Evolutionary conservation across 352 stramenopile genomes (phyloP).

Genomic region (Phytophthora kernoviae): DNA sequence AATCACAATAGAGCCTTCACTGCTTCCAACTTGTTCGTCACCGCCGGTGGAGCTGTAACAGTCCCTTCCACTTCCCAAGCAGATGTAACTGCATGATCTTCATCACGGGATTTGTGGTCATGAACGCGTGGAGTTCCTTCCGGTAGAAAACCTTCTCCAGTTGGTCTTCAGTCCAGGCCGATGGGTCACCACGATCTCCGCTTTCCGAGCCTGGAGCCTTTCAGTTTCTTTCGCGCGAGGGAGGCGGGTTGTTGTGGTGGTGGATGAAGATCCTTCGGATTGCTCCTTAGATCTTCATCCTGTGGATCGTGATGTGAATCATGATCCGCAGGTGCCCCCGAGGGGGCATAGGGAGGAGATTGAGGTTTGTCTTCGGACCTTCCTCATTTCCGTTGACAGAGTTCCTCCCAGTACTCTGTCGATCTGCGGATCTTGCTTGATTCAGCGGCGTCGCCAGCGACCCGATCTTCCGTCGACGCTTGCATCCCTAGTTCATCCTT

Average conservation of each 20-base stretch:
- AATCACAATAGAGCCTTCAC: too few relatives aligned
- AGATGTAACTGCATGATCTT: neutral
- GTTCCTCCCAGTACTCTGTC: too few relatives aligned
- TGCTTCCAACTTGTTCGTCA: neutral
- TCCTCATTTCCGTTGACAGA: too few relatives aligned
- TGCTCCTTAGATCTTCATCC: too few relatives aligned
- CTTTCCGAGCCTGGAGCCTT: too few relatives aligned
- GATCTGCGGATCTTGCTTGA: too few relatives aligned
- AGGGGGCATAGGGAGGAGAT: too few relatives aligned
- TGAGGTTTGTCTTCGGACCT: too few relatives aligned
- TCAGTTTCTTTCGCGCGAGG: neutral
- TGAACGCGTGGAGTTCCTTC: neutral
- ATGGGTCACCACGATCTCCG: neutral
- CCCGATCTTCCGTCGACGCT: neutral
- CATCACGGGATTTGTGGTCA: neutral
- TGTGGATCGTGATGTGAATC: too few relatives aligned
- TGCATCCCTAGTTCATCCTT: neutral
- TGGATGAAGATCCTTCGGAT: neutral
- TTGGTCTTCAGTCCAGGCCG: neutral
- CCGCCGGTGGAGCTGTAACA: neutral
- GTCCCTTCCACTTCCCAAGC: neutral
- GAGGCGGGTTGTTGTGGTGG: neutral
- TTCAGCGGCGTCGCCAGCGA: neutral
- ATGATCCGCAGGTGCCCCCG: too few relatives aligned
- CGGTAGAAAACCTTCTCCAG: neutral